Evolutionary conservation across 208 protist genomes (phyloP), one percentile per base, ranked within the genome.

Genomic region (Leishmania turanica): DNA sequence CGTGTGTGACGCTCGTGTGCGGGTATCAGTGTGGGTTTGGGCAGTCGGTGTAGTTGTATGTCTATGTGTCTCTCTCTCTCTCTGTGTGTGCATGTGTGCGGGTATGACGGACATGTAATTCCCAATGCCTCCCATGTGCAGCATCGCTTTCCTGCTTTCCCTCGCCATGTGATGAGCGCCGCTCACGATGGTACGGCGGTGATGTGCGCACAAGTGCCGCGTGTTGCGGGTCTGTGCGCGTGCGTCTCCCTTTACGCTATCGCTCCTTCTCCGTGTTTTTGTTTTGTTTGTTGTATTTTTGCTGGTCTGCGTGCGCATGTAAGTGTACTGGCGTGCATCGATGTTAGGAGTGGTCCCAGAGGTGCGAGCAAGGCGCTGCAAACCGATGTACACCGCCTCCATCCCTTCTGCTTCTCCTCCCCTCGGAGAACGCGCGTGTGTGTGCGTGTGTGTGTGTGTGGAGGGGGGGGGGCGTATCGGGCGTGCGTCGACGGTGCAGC

Each of bases 21-120:
- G 9, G 5, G 62, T 66, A 66, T 66, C 27, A 8, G 62, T 66
- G 21, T 37, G 62, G 27, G n/a, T 31, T 42, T 40, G 31, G 62
- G 62, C 62, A 66, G 2, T 66, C 62, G 7, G 62, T 66, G 62
- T n/a, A 66, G 62, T 66, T 51, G 21, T 72, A 17, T 72, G 66
- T 15, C 15, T 71, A 4, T 49, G 21, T 49, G 13, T 40, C 1
- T 40, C 24, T 72, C 40, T 49, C 4, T 40, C 1, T 40, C 24
- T 72, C 40, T 15, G 7, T 71, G 21, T 31, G 42, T 73, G 42
- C 51, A 1, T 73, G 45, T 53, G 69, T 31, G 69, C n/a, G 51
- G n/a, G 42, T 21, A 21, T 71, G 37, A 31, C 9, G 45, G 42
- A 34, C 40, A 54, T 37, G 27, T 8, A 17, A 51, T 53, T 21